Evolutionary conservation across 225 moss, liverwort and hornwort genomes (phyloP), one percentile per base, ranked within the genome.

Genomic region (Ulota crispa): DNA sequence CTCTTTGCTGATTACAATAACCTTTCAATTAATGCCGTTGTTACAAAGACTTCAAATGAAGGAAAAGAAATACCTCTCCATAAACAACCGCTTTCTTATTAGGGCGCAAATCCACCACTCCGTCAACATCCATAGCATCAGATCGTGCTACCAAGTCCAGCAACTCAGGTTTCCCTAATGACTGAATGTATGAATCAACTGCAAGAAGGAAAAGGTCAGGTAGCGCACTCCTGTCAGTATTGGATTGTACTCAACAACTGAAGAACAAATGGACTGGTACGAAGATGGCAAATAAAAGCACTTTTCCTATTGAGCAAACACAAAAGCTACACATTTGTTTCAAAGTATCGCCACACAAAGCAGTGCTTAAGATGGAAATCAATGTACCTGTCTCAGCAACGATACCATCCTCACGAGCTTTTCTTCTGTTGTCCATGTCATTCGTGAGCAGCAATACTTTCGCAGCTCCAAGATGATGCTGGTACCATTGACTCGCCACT

Each of bases 401-500:
- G 70, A 94, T 89, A 75, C 96, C 94, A 77, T 94, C 94, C 77
- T 92, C 88, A 42, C 88, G 86, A 18, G 96, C 94, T 85, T 92
- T 99, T 71, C 91, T 87, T 83, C 91, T 92, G 50, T 99, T 99
- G 28, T 92, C 99, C 56, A 86, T 89, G 81, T 99, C 99, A 88
- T 96, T 93, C 6, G 99, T 96, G 45, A 99, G 89, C 62, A 99
- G 91, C 72, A 99, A 68, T 9, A 99, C 91, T 54, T 87, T 93
- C 28, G 91, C 86, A 83, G 82, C 82, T 81, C 86, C 85, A 68
- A 90, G 94, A 75, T 96, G 86, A 59, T 94, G 96, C 80, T 93
- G 93, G 76, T 99, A 99, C 99, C 99, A 99, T 59, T 84, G 91
- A 85, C 90, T 96, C 64, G 99, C 94, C 72, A 94, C 96, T 86